These are phyloP conservation scores for Schwanniomyces pseudopolymorphus DNA, from an alignment of 805 yeast species.

Conservation along the genomic window DNA sequence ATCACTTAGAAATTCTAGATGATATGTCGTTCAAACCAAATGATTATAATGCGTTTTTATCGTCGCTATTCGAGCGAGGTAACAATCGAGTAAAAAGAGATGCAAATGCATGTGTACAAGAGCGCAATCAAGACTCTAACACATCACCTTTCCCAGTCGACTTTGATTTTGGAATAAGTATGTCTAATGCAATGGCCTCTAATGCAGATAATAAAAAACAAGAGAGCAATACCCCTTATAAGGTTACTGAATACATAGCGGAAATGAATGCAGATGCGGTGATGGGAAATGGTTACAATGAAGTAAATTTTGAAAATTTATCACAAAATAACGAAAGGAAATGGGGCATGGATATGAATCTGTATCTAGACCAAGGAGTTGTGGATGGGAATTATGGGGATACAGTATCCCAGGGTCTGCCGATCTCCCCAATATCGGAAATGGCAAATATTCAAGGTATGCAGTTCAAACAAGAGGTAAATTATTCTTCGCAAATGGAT, in stretches of 20 bases:
- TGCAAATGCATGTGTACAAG: neutral
- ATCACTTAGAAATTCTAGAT: neutral
- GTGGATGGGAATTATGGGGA: neutral
- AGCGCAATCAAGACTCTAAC: slow-evolving; percentile 3
- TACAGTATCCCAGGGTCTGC: neutral
- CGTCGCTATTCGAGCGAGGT: slow-evolving; percentile 23
- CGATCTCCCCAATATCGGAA: neutral
- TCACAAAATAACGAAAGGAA: neutral
- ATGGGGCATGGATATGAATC: neutral
- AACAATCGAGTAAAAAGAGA: slow-evolving; percentile 1
- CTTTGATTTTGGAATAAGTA: slow-evolving; percentile 20
- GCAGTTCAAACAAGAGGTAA: neutral
- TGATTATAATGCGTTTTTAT: slow-evolving; percentile 28
- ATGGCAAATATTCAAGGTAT: neutral
- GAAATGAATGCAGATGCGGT: neutral
- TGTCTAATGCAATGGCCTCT: neutral
- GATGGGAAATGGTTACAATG: neutral
- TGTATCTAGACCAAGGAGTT: neutral
- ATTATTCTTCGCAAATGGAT: neutral
- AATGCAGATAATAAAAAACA: neutral
- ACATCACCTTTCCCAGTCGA: slow-evolving; percentile 16
- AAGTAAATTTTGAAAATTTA: neutral
- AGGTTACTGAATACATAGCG: neutral
- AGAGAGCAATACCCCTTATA: neutral
- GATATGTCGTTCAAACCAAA: slow-evolving; percentile 27